phyloP scores from a whole-genome alignment of 2,329 filamentous ascomycete species.

The Cytospora piceicola region DNA sequence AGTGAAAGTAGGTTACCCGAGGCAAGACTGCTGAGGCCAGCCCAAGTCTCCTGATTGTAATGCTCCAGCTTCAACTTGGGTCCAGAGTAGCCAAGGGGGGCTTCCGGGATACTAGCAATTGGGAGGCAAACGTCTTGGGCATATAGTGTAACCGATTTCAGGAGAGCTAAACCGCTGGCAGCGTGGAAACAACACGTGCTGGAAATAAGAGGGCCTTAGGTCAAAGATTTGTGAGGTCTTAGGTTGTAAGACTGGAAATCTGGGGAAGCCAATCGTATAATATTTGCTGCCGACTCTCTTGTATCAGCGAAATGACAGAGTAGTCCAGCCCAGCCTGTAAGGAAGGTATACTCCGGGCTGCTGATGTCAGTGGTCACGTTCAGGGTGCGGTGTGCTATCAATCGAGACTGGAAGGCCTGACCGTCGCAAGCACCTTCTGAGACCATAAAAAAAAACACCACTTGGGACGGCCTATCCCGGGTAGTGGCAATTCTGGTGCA shows the following conservation, averaged over 20 bases:
- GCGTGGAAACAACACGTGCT: background rate
- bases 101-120: background rate
- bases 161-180: background rate
- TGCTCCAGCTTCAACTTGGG: background rate
- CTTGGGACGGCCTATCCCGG: too few relatives aligned
- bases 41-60: background rate
- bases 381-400: background rate
- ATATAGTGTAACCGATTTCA: background rate
- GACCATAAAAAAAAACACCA: background rate
- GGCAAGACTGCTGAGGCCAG: background rate
- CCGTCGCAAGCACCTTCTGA: background rate
- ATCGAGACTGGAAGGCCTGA: constrained; percentile 5
- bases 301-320: background rate
- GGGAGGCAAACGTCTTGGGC: background rate
- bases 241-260: background rate
- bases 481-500: background rate
- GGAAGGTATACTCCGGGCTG: background rate
- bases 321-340: background rate
- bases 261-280: background rate
- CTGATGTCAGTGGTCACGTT: background rate
- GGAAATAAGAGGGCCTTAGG: background rate
- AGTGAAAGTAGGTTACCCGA: background rate
- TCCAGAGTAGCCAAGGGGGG: background rate
- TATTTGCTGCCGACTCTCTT: background rate
- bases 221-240: background rate